Evolutionary conservation across 2,329 filamentous ascomycete genomes (phyloP), one percentile per base, ranked within the genome.

Genomic region (Xylariaceae sp.): DNA sequence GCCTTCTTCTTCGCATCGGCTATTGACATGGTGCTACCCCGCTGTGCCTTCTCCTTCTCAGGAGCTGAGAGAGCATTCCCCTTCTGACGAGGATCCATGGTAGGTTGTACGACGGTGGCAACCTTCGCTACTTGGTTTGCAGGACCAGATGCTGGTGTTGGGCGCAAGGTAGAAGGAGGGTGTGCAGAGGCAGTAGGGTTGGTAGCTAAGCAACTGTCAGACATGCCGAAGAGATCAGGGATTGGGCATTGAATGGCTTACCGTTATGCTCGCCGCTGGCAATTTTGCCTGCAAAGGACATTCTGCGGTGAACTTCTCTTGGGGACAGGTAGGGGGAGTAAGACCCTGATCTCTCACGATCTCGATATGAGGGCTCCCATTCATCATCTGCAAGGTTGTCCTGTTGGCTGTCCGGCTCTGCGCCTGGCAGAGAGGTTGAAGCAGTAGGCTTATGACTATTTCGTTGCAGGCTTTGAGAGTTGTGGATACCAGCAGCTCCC

Each of bases 1-100:
- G 87, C 87, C 56, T 80, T 74, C 54, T 78, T 81, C 47, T 73
- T 78, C 31, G 71, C 75, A 45, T 77, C 73, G 5, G 39, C 0
- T 66, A 67, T 38, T 55, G 61, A 44, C 64, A 67, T 5, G 58
- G 9, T 6, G 36, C 44, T 27, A 27, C 22, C 22, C 4, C 22
- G 4, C 22, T 27, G 22, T 27, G 4, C 4, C 22, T 27, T 27
- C 18, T 46, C 42, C 32, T 46, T 51, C 9, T 27, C 12, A 22
- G 47, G 22, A 15, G 15, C 19, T 18, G 44, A 44, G 14, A 19
- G n/a, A 30, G 38, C 31, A 36, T 7, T 19, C 17, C 31, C 10
- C 17, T 48, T 48, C 17, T 32, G 30, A 12, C 38, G 36, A 3
- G 6, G 15, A 39, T 17, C 14, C 22, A 22, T 35, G 15, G 35